phyloP scores from a whole-genome alignment of 108 stramenopile genomes.

The Stephanodiscus minutulus region DNA sequence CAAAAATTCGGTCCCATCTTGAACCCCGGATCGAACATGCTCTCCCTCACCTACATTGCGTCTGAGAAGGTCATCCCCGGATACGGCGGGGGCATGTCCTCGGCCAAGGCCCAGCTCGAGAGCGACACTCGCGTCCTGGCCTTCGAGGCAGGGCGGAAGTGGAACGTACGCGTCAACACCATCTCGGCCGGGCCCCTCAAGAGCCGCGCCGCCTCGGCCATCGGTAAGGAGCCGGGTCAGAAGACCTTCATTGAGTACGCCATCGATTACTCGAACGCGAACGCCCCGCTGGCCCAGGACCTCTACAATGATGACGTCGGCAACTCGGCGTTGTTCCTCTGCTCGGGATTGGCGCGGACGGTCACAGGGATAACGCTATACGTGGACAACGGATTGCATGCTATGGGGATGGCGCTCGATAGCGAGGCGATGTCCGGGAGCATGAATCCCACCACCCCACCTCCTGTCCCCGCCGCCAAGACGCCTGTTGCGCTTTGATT shows the following conservation, averaged over 20 bases:
- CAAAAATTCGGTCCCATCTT: slow-evolving; percentile 97
- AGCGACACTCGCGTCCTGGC: slow-evolving; percentile 95
- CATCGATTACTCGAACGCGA: slow-evolving; percentile 96
- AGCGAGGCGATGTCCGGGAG: slow-evolving; percentile 67
- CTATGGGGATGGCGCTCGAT: slow-evolving; percentile 94
- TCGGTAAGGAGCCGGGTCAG: slow-evolving; percentile 89
- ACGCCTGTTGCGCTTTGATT: too few relatives aligned
- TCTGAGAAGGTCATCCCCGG: slow-evolving; percentile 98
- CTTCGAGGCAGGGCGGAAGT: slow-evolving; percentile 96
- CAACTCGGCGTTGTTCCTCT: slow-evolving; percentile 88
- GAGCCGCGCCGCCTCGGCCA: slow-evolving; percentile 93
- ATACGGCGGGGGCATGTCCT: slow-evolving; percentile 98
- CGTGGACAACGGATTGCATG: slow-evolving; percentile 91
- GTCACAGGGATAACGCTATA: slow-evolving; percentile 94
- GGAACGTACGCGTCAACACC: slow-evolving; percentile 93
- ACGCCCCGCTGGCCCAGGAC: slow-evolving; percentile 95
- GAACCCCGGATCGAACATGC: slow-evolving; percentile 88
- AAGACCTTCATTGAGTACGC: slow-evolving; percentile 99
- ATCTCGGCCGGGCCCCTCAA: slow-evolving; percentile 98
- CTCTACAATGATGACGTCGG: slow-evolving; percentile 98
- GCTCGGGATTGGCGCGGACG: slow-evolving; percentile 88
- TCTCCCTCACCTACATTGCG: slow-evolving; percentile 98
- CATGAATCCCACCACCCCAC: slow-evolving; percentile 1
- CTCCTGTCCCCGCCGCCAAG: too few relatives aligned
- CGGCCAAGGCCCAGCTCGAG: slow-evolving; percentile 97